These are phyloP conservation scores for Arabidopsis lyrata DNA, from an alignment of 441 rosid species.

Conservation along the genomic window DNA sequence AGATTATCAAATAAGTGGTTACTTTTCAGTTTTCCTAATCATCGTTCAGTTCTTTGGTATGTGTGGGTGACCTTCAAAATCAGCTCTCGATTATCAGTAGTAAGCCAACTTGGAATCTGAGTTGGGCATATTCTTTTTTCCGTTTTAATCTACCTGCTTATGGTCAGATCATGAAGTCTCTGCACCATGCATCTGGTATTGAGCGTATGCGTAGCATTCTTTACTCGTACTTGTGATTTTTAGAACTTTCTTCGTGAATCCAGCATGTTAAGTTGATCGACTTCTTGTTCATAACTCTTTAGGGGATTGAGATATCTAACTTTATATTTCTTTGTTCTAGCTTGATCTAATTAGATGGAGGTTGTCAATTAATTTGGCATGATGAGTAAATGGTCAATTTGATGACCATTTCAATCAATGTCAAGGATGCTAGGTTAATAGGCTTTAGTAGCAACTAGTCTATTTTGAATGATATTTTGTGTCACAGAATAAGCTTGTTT, in stretches of 20 bases:
- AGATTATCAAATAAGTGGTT: constrained; percentile 14
- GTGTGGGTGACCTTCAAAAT: constrained; percentile 15
- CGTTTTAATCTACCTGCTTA: neutral
- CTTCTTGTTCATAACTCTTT: constrained; percentile 12
- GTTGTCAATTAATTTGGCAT: constrained; percentile 36
- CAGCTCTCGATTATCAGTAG: constrained; percentile 8
- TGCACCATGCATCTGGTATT: constrained; percentile 12
- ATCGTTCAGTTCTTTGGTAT: constrained; percentile 14
- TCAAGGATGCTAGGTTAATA: constrained; percentile 27
- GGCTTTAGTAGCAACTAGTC: constrained; percentile 27
- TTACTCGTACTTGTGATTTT: constrained; percentile 19
- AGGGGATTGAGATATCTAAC: constrained; percentile 26
- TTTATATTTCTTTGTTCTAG: constrained; percentile 10
- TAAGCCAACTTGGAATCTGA: constrained; percentile 30
- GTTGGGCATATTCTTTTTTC: neutral
- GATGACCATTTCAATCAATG: constrained; percentile 25
- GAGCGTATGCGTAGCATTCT: constrained; percentile 1
- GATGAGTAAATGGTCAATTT: constrained; percentile 28
- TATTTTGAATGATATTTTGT: constrained; percentile 21
- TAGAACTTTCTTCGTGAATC: constrained; percentile 24
- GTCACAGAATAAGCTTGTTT: constrained; percentile 26
- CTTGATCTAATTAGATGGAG: constrained; percentile 40
- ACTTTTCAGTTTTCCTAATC: neutral
- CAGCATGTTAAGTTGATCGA: constrained; percentile 25
- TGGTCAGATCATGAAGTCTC: constrained; percentile 18